Evolutionary conservation across 2,329 filamentous ascomycete species (phyloP).

Genomic region (Cladosporium oxysporum): DNA sequence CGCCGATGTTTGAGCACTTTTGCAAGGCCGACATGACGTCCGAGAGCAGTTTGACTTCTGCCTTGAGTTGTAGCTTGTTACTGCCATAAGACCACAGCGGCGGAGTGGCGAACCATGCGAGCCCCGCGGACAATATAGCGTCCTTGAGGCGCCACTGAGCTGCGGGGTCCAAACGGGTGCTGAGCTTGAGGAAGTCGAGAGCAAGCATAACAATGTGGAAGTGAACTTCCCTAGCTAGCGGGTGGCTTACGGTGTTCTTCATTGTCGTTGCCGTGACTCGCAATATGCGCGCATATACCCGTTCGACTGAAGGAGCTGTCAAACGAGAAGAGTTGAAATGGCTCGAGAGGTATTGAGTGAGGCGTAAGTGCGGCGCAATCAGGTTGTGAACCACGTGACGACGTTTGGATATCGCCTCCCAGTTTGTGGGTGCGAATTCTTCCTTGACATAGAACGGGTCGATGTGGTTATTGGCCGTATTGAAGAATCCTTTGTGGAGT

Average conservation of each 20-base stretch:
- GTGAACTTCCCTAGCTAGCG: conserved; percentile 86
- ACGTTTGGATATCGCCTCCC: conserved; percentile 69
- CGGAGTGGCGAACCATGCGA: conserved; percentile 83
- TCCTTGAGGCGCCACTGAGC: conserved; percentile 85
- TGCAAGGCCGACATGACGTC: conserved; percentile 72
- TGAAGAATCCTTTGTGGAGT: conserved; percentile 79
- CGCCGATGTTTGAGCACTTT: conserved; percentile 62
- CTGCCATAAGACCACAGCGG: conserved; percentile 94
- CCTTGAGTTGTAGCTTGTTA: conserved; percentile 89
- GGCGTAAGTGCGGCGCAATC: conserved; percentile 79
- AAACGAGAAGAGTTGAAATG: conserved; percentile 94
- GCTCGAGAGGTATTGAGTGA: conserved; percentile 87
- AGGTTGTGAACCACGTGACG: conserved; percentile 80
- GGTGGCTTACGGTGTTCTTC: conserved; percentile 71
- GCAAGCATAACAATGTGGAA: conserved; percentile 86
- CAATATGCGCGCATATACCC: conserved; percentile 78
- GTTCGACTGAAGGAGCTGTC: conserved; percentile 77
- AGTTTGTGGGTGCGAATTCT: conserved; percentile 90
- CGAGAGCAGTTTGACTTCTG: conserved; percentile 77
- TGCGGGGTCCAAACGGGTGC: conserved; percentile 62
- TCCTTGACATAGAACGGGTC: conserved; percentile 91
- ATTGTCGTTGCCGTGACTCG: conserved; percentile 76
- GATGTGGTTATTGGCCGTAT: conserved; percentile 66
- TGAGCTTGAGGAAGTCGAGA: conserved; percentile 72
- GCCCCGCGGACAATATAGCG: conserved; percentile 77